Conservation (phyloP, 2,329 filamentous ascomycete genomes). For the Pseudocercospora musae region DNA sequence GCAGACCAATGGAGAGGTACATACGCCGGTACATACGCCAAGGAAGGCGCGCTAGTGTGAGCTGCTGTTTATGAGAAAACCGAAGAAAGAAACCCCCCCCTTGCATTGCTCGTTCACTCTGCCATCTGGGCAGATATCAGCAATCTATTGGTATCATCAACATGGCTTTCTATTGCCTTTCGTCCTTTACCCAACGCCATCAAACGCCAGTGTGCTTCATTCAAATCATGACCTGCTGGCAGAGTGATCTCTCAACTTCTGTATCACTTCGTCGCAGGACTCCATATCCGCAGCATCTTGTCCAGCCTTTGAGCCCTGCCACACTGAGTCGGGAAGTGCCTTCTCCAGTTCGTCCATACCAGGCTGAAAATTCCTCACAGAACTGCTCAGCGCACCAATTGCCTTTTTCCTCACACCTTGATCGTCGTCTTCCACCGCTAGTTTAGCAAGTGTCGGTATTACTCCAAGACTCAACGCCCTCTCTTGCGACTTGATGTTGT, state of each 20-base stretch:
- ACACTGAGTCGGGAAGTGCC: conserved; percentile 60
- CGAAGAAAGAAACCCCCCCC: background rate
- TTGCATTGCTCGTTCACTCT: background rate
- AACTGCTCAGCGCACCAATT: conserved; percentile 81
- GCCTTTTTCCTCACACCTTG: conserved; percentile 76
- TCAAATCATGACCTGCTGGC: conserved; percentile 7
- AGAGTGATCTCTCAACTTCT: conserved; percentile 32
- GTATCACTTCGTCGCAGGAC: conserved; percentile 59
- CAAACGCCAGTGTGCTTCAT: background rate
- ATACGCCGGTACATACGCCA: too few species aligned
- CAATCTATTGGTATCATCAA: background rate
- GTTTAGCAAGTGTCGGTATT: conserved; percentile 64
- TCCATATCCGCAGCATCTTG: conserved; percentile 88
- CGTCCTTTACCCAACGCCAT: background rate
- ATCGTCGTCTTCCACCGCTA: conserved; percentile 60
- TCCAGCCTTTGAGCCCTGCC: conserved; percentile 50
- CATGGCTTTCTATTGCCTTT: background rate
- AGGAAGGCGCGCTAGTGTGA: background rate
- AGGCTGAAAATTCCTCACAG: conserved; percentile 84
- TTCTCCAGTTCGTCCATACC: conserved; percentile 64
- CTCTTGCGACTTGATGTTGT: conserved; percentile 84
- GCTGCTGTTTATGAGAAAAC: background rate
- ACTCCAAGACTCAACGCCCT: conserved; percentile 62
- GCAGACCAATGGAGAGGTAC: background rate
- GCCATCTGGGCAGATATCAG: background rate